Evolutionary conservation across 169 alveolate species (phyloP).

Genomic region (Cryptosporidium sp.): DNA sequence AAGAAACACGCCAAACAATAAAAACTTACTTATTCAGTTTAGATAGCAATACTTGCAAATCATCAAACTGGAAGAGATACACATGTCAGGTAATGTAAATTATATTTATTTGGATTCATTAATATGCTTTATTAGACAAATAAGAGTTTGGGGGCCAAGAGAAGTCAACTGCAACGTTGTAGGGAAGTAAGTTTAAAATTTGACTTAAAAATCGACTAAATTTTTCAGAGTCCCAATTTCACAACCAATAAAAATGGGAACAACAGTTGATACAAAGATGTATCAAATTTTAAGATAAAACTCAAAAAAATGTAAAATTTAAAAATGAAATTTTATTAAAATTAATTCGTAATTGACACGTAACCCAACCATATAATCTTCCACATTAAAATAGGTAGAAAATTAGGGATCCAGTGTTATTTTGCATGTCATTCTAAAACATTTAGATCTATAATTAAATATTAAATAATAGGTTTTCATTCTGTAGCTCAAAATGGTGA

Average conservation of each 20-base stretch:
- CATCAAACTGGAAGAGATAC: constrained; percentile 88
- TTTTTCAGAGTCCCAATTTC: constrained; percentile 44
- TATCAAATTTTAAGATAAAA: constrained; percentile 47
- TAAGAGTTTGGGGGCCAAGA: constrained; percentile 76
- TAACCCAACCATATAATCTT: constrained; percentile 20
- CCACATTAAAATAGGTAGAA: constrained; percentile 20
- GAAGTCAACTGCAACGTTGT: constrained; percentile 27
- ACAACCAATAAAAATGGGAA: constrained; percentile 64
- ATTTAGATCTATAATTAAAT: neutral
- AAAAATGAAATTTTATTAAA: neutral
- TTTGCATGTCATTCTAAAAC: neutral
- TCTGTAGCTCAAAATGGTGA: neutral
- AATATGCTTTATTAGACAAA: constrained; percentile 23
- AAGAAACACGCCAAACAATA: neutral
- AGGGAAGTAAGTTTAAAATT: constrained; percentile 39
- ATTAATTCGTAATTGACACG: constrained; percentile 26
- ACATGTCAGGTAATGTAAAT: constrained; percentile 84
- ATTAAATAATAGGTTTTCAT: neutral
- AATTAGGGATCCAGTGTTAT: neutral
- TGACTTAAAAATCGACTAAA: neutral
- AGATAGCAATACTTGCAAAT: constrained; percentile 84
- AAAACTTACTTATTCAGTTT: constrained; percentile 19
- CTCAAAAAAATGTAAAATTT: neutral
- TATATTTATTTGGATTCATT: neutral
- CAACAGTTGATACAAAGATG: constrained; percentile 58